Evolutionary conservation across 1,284 basidiomycete species (phyloP), one percentile per base, ranked within the genome.

Genomic region (Trametes sp.): DNA sequence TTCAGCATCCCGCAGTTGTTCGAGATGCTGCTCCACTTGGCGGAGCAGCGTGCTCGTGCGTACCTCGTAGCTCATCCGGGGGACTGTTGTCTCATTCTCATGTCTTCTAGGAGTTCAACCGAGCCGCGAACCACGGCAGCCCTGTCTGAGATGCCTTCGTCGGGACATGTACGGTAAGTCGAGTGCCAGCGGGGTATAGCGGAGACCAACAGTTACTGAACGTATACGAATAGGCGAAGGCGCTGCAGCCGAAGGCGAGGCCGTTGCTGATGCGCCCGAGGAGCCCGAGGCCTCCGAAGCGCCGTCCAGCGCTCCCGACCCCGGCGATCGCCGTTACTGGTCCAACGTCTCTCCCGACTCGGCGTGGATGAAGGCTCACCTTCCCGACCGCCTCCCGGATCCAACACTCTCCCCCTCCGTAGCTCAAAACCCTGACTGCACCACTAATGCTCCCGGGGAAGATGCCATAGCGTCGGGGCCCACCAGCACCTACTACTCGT

Each of bases 1-100:
- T 48, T 48, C 45, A 48, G 24, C 26, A 48, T 48, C 23, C 24
- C 16, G 45, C 45, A 48, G 45, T 28, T 48, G 24, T 48, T 48
- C 26, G 26, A 13, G 45, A 10, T 48, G 24, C 23, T 48, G 45
- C 45, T 48, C 24, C 45, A 48, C 11, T 28, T 48, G 24, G 45
- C 45, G 13, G 24, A 48, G 24, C 16, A 28, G 11, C 9, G 16
- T 24, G 24, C 26, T 16, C 24, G 45, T 28, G 19, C 23, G 26
- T 48, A 48, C 26, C 23, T 10, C 31, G 31, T 41, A 48, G 14
- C 11, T 11, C 14, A 48, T 28, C 11, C 26, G 11, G 26, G 26
- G 13, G 11, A 28, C 26, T 48, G 11, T 19, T 28, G 13, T 28
- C 45, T 48, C 9, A 48, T 19, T 11, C 10, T 28, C 5, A 7